Percentiles rank a stretch among this genome's conserved stretches.
Conservation (phyloP, 495 filamentous ascomycete genomes). For the Penicillium bovifimosum region DNA sequence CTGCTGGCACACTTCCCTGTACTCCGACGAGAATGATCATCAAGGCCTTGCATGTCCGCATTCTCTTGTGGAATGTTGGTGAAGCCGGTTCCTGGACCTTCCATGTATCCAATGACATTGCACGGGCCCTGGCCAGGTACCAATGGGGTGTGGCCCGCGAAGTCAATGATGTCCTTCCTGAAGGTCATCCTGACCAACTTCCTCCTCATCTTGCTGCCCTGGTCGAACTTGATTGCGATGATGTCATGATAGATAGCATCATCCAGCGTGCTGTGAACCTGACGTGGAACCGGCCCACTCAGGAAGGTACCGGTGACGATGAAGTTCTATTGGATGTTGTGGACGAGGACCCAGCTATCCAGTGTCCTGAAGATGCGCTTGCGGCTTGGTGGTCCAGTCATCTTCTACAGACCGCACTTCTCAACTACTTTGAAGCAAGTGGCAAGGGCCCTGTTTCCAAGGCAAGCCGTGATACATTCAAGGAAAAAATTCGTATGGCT, state of each 20-base stretch:
- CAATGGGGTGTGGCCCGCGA: conserved; percentile 78
- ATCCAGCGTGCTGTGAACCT: conserved; percentile 86
- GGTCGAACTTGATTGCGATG: conserved; percentile 69
- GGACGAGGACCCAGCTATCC: conserved; percentile 79
- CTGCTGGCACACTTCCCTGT: conserved; percentile 79
- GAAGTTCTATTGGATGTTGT: conserved; percentile 76
- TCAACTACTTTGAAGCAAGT: conserved; percentile 52
- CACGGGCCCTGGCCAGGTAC: conserved; percentile 60
- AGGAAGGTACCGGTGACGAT: conserved; percentile 52
- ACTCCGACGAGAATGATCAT: conserved; percentile 85
- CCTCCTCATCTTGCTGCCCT: conserved; percentile 70
- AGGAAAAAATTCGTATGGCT: conserved; percentile 60
- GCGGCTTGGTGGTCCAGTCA: conserved; percentile 86
- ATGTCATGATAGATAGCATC: conserved; percentile 70
- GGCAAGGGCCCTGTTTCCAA: conserved; percentile 37
- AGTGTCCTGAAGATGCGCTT: conserved; percentile 82
- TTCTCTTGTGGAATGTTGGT: conserved; percentile 76
- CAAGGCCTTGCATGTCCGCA: conserved; percentile 84
- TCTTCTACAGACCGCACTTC: conserved; percentile 64
- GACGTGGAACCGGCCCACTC: conserved; percentile 77
- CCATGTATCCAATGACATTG: conserved; percentile 56
- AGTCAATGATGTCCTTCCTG: conserved; percentile 54
- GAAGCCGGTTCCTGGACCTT: conserved; percentile 56
- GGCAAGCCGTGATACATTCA: conserved; percentile 40
- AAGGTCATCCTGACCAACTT: conserved; percentile 57